phyloP scores from a whole-genome alignment of 768 basidiomycete species.

The Postia placenta region DNA sequence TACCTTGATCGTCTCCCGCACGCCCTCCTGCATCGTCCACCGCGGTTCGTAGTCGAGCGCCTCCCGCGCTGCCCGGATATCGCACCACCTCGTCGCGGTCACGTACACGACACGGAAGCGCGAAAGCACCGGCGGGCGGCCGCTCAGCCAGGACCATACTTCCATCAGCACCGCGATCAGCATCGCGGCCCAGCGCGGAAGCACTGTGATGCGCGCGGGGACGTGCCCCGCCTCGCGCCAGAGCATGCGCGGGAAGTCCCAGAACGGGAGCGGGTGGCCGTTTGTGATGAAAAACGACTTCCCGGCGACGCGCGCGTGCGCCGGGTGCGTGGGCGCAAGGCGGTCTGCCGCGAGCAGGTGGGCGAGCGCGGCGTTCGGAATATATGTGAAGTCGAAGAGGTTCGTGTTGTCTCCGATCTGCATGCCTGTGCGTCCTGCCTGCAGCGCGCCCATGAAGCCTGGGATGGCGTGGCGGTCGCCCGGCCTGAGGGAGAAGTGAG shows the following conservation, averaged over 20 bases:
- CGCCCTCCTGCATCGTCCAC: background rate
- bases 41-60: conserved; percentile 16
- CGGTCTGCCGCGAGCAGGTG: conserved; percentile 48
- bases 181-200: conserved; percentile 32
- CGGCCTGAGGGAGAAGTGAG: background rate
- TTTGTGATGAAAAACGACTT: conserved; percentile 56
- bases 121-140: conserved; percentile 37
- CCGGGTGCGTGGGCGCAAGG: conserved; percentile 29
- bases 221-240: conserved; percentile 30
- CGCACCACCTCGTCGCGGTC: conserved; percentile 41
- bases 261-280: conserved; percentile 47
- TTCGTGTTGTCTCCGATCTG: conserved; percentile 31
- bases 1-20: background rate
- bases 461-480: conserved; percentile 23
- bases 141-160: conserved; percentile 28
- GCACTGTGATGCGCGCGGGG: conserved; percentile 19
- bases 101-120: conserved; percentile 36
- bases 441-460: conserved; percentile 38
- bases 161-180: conserved; percentile 37
- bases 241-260: conserved; percentile 43
- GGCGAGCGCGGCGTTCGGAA: conserved; percentile 51
- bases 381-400: conserved; percentile 50
- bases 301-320: conserved; percentile 38
- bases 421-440: conserved; percentile 35
- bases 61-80: conserved; percentile 43